phyloP scores from a whole-genome alignment of 495 filamentous ascomycete species.

The Aspergillus asperescens region DNA sequence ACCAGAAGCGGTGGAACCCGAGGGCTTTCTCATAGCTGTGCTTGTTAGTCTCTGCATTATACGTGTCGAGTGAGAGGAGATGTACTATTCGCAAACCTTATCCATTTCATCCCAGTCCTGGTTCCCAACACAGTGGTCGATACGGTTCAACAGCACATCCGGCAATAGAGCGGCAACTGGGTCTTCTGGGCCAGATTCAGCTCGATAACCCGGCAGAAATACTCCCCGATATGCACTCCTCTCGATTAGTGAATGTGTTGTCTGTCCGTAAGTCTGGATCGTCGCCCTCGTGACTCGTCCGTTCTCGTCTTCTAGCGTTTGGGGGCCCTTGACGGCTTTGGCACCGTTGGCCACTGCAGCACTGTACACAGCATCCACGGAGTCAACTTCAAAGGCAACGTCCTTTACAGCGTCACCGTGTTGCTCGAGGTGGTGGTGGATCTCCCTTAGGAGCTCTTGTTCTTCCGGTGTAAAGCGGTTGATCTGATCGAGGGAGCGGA shows the following conservation, averaged over 20 bases:
- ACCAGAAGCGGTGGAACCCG: conserved; percentile 95
- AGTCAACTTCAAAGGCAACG: conserved; percentile 86
- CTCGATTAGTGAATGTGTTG: conserved; percentile 81
- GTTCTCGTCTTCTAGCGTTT: conserved; percentile 38
- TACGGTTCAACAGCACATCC: conserved; percentile 56
- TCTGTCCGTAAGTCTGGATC: conserved; percentile 85
- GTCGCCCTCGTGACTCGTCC: conserved; percentile 62
- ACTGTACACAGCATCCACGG: conserved; percentile 66
- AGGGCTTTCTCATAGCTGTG: conserved; percentile 74
- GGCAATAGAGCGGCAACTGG: conserved; percentile 51
- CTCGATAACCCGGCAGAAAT: conserved; percentile 77
- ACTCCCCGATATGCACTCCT: conserved; percentile 57
- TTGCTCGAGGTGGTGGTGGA: conserved; percentile 67
- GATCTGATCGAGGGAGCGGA: conserved; percentile 54
- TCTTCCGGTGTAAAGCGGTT: conserved; percentile 51
- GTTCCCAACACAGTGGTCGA: conserved; percentile 94
- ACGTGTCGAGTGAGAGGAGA: neutral
- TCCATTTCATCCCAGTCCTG: conserved; percentile 89
- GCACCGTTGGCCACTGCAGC: conserved; percentile 67
- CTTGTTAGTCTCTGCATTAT: neutral
- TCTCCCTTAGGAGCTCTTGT: conserved; percentile 54
- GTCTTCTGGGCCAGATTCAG: conserved; percentile 39
- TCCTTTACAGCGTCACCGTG: conserved; percentile 92
- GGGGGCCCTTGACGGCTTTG: conserved; percentile 54
- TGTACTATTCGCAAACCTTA: conserved; percentile 68